These are phyloP conservation scores for Acer saccharum DNA, from an alignment of 345 rosid genomes.

Conservation along the genomic window DNA sequence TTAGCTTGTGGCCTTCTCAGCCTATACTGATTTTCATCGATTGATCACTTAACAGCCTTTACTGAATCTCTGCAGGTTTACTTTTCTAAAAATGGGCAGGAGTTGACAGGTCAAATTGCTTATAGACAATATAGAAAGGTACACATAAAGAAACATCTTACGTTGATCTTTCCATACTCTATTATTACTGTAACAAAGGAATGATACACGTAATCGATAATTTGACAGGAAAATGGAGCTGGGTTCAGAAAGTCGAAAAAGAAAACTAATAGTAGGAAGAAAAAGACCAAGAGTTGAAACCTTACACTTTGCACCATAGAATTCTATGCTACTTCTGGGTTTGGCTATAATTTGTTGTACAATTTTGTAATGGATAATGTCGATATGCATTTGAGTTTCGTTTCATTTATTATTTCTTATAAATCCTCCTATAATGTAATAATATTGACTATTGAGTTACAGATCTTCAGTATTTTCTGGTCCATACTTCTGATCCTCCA, in stretches of 20 bases:
- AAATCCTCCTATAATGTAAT: neutral
- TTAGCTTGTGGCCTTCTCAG: too few species aligned
- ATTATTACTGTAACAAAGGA: conserved; percentile 1
- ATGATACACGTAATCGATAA: neutral
- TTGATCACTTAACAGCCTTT: conserved; percentile 6
- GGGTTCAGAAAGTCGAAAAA: conserved; percentile 44
- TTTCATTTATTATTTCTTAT: neutral
- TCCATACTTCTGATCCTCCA: neutral
- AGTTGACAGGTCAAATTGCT: conserved; percentile 76
- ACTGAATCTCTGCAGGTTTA: conserved; percentile 57
- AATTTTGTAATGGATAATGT: neutral
- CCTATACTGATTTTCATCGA: neutral
- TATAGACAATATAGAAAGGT: conserved; percentile 84
- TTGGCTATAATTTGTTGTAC: neutral
- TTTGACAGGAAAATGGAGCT: conserved; percentile 54
- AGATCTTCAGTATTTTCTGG: neutral
- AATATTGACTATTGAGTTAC: neutral
- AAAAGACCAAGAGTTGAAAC: conserved; percentile 18
- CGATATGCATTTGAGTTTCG: neutral
- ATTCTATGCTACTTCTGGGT: neutral
- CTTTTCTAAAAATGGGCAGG: conserved; percentile 67
- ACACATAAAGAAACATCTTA: neutral
- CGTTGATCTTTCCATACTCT: conserved; percentile 7
- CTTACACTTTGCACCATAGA: neutral
- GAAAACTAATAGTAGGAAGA: conserved; percentile 47